Percentiles rank a stretch among this genome's conserved stretches.
Evolutionary conservation across 192 early-diverging fungal species (phyloP).

Genomic region (Cetraspora pellucida): DNA sequence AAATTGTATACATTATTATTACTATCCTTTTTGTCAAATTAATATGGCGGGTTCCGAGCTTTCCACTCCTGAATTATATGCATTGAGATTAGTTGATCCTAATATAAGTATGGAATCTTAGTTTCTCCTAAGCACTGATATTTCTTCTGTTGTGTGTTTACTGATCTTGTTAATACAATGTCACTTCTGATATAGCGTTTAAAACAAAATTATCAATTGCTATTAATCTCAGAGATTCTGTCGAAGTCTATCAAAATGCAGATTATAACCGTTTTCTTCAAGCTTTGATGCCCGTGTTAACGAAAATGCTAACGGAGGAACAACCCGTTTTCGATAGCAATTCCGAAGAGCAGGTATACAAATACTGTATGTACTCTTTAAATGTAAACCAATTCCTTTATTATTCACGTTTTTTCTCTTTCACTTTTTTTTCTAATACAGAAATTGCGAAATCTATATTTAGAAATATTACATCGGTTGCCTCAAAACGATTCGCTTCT

Average conservation of each 20-base stretch:
- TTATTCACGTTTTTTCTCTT: neutral
- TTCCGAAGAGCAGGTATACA: constrained; percentile 69
- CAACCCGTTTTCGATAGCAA: constrained; percentile 75
- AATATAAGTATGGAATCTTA: too few relatives aligned
- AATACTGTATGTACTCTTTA: neutral
- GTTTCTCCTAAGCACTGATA: too few relatives aligned
- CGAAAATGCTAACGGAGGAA: constrained; percentile 70
- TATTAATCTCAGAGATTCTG: constrained; percentile 84
- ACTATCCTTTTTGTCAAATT: neutral
- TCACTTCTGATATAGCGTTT: constrained; percentile 40
- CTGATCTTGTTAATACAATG: neutral
- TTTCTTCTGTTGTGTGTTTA: too few relatives aligned
- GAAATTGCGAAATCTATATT: constrained; percentile 85
- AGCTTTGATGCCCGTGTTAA: constrained; percentile 82
- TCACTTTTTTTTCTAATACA: constrained; percentile 35
- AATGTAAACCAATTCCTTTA: neutral
- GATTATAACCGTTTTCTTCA: constrained; percentile 82
- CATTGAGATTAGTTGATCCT: too few relatives aligned
- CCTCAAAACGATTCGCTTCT: constrained; percentile 86
- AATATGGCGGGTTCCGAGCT: too few relatives aligned
- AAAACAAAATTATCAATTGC: constrained; percentile 80
- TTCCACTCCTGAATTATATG: too few relatives aligned
- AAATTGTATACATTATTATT: too few relatives aligned
- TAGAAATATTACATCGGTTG: constrained; percentile 93
- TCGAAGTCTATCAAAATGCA: constrained; percentile 85